phyloP scores from a whole-genome alignment of 2,329 filamentous ascomycete species.

The Pseudocercospora vitis region DNA sequence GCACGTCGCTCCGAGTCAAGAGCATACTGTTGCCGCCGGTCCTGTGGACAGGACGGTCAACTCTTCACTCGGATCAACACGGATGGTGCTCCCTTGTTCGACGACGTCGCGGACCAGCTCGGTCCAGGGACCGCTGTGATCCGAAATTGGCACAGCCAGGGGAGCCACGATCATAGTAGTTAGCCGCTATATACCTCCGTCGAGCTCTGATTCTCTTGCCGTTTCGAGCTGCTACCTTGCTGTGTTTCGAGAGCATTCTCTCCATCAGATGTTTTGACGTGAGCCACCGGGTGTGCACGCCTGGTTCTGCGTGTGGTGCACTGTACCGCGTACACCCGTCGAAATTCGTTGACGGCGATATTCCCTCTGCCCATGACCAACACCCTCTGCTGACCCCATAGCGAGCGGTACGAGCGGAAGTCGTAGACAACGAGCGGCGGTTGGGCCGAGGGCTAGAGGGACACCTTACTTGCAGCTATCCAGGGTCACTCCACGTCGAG shows the following conservation, averaged over 20 bases:
- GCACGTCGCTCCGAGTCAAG: too few species aligned
- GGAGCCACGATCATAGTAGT: slow-evolving; percentile 13
- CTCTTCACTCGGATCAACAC: too few species aligned
- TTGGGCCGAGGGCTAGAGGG: neutral
- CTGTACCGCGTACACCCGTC: too few species aligned
- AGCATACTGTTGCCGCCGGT: too few species aligned
- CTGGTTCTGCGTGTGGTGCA: too few species aligned
- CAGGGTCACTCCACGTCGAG: neutral
- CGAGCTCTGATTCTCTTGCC: neutral
- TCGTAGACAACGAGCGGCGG: too few species aligned
- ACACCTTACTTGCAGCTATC: neutral
- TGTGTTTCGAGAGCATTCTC: neutral
- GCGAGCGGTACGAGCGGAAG: slow-evolving; percentile 5
- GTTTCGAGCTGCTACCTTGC: neutral
- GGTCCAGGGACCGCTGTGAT: slow-evolving; percentile 7
- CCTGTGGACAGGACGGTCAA: too few species aligned
- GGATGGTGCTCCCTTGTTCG: neutral
- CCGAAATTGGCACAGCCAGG: slow-evolving; percentile 14
- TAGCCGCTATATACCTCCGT: neutral
- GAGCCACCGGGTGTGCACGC: too few species aligned
- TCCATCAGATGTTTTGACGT: too few species aligned
- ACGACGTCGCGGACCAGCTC: neutral
- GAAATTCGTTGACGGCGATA: too few species aligned
- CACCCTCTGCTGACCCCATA: too few species aligned
- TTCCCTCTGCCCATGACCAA: too few species aligned